Conservation (phyloP, 2,329 filamentous ascomycete genomes). For the Cordyceps cateniannulata region DNA sequence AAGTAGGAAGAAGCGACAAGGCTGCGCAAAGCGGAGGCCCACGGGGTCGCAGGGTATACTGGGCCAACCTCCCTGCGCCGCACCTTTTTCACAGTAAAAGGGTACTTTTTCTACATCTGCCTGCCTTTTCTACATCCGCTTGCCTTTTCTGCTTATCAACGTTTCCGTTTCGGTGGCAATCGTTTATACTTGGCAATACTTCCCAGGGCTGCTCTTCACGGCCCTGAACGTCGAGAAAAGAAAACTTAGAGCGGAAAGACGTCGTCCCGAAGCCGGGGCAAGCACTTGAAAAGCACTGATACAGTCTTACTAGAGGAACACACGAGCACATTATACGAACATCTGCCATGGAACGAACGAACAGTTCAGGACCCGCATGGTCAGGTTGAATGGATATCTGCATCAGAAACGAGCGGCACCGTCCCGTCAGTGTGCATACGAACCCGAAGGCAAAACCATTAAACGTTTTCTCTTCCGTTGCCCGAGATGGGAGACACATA, state of each 20-base stretch:
- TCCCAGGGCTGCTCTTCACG: constrained; percentile 14
- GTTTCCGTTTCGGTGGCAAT: too few species aligned
- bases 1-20: background rate
- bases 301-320: constrained; percentile 14
- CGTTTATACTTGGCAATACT: too few species aligned
- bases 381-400: background rate
- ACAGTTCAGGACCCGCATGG: background rate
- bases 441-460: background rate
- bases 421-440: background rate
- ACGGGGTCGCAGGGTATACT: background rate
- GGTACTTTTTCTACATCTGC: too few species aligned
- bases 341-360: background rate
- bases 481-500: background rate
- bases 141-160: too few species aligned
- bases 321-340: constrained; percentile 17
- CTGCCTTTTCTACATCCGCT: too few species aligned
- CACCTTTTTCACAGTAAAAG: background rate
- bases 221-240: constrained; percentile 13
- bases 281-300: constrained; percentile 15
- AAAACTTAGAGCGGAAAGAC: constrained; percentile 1
- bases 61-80: background rate
- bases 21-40: too few species aligned
- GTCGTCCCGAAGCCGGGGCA: constrained; percentile 8
- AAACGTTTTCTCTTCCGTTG: background rate
- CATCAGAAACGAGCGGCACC: background rate